These are phyloP conservation scores for Boletales sp. DNA, from an alignment of 768 basidiomycete species.

Conservation along the genomic window DNA sequence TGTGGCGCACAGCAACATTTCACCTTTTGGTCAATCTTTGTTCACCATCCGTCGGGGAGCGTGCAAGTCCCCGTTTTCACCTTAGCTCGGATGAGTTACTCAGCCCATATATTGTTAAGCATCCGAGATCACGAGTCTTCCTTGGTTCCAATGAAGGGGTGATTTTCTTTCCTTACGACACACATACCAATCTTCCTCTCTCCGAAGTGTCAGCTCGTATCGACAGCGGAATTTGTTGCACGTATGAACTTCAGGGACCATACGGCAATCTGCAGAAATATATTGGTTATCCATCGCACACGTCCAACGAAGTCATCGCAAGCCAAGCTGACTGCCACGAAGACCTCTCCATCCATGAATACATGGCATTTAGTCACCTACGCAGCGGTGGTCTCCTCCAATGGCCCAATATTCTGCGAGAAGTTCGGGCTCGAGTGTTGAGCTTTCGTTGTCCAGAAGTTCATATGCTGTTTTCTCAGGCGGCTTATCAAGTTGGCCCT, in stretches of 20 bases:
- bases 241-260: slow-evolving; percentile 29
- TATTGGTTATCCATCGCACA: slow-evolving; percentile 35
- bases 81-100: slow-evolving; percentile 12
- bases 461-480: slow-evolving; percentile 39
- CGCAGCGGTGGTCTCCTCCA: slow-evolving; percentile 45
- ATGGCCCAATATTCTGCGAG: slow-evolving; percentile 48
- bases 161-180: slow-evolving; percentile 28
- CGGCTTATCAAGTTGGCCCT: slow-evolving; percentile 40
- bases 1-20: slow-evolving; percentile 43
- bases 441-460: slow-evolving; percentile 38
- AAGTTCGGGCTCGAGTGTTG: slow-evolving; percentile 35
- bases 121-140: slow-evolving; percentile 15
- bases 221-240: slow-evolving; percentile 26
- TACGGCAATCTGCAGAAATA: slow-evolving; percentile 38
- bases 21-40: slow-evolving; percentile 36
- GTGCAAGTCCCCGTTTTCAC: slow-evolving; percentile 1
- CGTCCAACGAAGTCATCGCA: slow-evolving; percentile 41
- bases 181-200: slow-evolving; percentile 6
- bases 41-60: not conserved
- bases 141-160: slow-evolving; percentile 34
- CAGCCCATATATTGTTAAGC: slow-evolving; percentile 5
- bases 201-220: slow-evolving; percentile 7
- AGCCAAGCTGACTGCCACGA: slow-evolving; percentile 38
- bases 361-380: slow-evolving; percentile 39
- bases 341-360: slow-evolving; percentile 42